phyloP scores from a whole-genome alignment of 805 yeast genomes.

The Nakazawaea pomicola region DNA sequence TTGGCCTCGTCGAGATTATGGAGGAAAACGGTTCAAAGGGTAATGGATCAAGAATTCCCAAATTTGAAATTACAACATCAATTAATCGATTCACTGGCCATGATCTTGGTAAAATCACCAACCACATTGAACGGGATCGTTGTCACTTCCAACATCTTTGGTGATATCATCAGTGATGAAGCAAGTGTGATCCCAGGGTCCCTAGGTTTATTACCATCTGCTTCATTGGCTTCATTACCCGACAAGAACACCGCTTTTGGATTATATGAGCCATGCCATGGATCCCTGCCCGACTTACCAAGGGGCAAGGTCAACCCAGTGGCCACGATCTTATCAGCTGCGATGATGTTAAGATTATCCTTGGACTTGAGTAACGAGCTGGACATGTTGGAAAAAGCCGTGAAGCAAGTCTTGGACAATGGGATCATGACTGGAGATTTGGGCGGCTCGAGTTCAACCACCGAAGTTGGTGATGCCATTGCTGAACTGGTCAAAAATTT shows the following conservation, averaged over 20 bases:
- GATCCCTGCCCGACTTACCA: slow-evolving; percentile 94
- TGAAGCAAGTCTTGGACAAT: slow-evolving; percentile 69
- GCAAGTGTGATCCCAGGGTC: slow-evolving; percentile 98
- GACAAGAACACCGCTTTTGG: slow-evolving; percentile 94
- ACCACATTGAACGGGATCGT: slow-evolving; percentile 88
- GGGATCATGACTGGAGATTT: slow-evolving; percentile 91
- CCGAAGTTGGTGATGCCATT: slow-evolving; percentile 93
- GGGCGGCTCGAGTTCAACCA: slow-evolving; percentile 77
- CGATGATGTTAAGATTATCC: slow-evolving; percentile 94
- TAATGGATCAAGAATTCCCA: slow-evolving; percentile 86
- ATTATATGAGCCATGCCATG: slow-evolving; percentile 97
- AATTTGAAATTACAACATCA: slow-evolving; percentile 84
- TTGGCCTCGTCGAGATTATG: slow-evolving; percentile 94
- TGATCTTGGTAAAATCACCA: slow-evolving; percentile 92
- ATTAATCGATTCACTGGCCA: slow-evolving; percentile 97
- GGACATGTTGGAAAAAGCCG: slow-evolving; percentile 84
- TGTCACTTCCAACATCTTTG: slow-evolving; percentile 94
- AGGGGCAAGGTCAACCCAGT: slow-evolving; percentile 88
- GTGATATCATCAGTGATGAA: slow-evolving; percentile 97
- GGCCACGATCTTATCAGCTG: slow-evolving; percentile 92
- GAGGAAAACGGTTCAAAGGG: slow-evolving; percentile 89
- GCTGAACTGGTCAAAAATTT: slow-evolving; percentile 64
- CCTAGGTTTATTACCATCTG: slow-evolving; percentile 90
- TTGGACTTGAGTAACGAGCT: slow-evolving; percentile 82
- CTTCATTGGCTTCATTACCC: slow-evolving; percentile 95